Percentiles rank a stretch among this genome's conserved stretches.
Evolutionary conservation across 129 eudicot genomes (phyloP).

Genomic region (Apium graveolens): DNA sequence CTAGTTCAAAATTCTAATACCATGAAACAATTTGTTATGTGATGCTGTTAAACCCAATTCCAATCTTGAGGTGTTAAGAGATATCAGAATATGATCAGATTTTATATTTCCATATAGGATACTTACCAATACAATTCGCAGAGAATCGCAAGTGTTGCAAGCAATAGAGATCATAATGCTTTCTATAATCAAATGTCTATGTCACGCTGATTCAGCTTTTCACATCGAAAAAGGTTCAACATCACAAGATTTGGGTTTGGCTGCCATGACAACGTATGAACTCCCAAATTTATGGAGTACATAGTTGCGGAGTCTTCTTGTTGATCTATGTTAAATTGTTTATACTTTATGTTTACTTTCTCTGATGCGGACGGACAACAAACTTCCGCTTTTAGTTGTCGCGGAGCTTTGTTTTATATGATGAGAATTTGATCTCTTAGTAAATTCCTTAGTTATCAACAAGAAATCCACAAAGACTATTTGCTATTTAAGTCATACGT

Average conservation of each 20-base stretch:
- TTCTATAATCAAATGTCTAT: neutral
- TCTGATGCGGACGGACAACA: neutral
- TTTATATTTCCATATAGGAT: no score
- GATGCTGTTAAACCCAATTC: no score
- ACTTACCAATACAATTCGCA: no score
- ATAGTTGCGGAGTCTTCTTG: neutral
- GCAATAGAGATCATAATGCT: neutral
- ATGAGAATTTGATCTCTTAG: neutral
- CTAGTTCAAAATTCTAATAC: no score
- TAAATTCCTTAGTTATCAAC: neutral
- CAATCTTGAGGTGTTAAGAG: no score
- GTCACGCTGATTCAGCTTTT: neutral
- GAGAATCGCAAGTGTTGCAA: neutral
- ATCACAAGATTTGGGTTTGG: neutral
- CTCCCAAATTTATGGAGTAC: neutral
- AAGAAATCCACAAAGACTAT: neutral
- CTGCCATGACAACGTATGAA: neutral
- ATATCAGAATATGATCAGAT: no score
- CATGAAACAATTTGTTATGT: no score
- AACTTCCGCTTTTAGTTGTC: neutral
- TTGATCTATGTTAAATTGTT: constrained; percentile 10
- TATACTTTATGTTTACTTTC: neutral
- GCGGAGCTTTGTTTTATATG: neutral
- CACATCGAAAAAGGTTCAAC: neutral
- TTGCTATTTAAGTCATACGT: neutral